phyloP scores from a whole-genome alignment of 805 yeast species.

The Yarrowia sp. region DNA sequence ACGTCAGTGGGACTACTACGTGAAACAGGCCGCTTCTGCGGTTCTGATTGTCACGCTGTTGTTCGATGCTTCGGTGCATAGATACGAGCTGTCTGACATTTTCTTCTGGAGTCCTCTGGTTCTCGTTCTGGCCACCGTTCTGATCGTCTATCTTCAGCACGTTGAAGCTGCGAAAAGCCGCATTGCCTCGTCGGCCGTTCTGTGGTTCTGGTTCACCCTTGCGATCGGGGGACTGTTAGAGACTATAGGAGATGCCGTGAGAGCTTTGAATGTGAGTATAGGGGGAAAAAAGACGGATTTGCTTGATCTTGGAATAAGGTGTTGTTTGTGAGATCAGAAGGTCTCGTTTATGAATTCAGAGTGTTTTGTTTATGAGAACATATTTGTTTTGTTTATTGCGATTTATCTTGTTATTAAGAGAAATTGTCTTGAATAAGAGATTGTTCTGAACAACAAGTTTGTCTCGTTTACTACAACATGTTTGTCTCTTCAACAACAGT shows the following conservation, averaged over 20 bases:
- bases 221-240: slow-evolving; percentile 37
- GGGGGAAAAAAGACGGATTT: no score
- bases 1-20: slow-evolving; percentile 26
- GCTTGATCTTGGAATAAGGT: no score
- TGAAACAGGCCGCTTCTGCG: slow-evolving; percentile 2
- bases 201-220: slow-evolving; percentile 28
- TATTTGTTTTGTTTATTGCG: no score
- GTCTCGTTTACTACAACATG: no score
- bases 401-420: no score
- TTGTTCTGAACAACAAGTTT: no score
- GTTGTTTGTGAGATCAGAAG: no score
- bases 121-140: slow-evolving; percentile 9
- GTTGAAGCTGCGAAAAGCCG: slow-evolving; percentile 29
- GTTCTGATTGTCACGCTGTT: neutral
- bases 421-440: no score
- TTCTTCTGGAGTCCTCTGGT: slow-evolving; percentile 41
- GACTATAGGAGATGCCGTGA: slow-evolving; percentile 8
- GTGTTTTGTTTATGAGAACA: no score
- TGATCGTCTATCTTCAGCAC: slow-evolving; percentile 6
- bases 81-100: slow-evolving; percentile 1
- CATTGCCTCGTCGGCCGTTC: slow-evolving; percentile 15
- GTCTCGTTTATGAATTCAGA: no score
- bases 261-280: slow-evolving; percentile 6
- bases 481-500: no score
- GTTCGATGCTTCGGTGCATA: neutral